These are phyloP conservation scores for Ganoderma resinaceum DNA, from an alignment of 1,284 basidiomycete species.

Conservation along the genomic window DNA sequence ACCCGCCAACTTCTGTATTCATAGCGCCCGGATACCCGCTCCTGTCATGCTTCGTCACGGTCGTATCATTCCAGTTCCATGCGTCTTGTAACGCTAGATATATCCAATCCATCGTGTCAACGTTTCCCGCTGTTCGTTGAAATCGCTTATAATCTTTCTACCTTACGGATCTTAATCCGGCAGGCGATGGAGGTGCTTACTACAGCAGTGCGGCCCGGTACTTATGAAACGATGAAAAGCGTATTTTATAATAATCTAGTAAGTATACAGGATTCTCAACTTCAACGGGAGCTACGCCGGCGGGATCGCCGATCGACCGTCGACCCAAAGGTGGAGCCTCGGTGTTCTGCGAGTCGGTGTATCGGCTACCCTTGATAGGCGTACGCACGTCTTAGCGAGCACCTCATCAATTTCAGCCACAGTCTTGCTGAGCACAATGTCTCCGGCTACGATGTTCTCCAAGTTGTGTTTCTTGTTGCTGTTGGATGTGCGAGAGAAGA, in stretches of 20 bases:
- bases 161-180: not conserved
- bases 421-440: constrained; percentile 49
- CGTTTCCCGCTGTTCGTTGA: not conserved
- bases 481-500: not conserved
- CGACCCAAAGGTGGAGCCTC: constrained; percentile 5
- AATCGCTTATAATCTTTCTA: not conserved
- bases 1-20: not conserved
- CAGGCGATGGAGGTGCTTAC: no score
- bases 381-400: constrained; percentile 34
- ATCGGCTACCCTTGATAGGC: constrained; percentile 42
- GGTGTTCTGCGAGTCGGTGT: constrained; percentile 32
- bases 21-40: not conserved
- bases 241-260: not conserved
- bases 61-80: not conserved
- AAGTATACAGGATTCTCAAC: not conserved
- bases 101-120: not conserved
- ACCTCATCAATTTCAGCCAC: constrained; percentile 46
- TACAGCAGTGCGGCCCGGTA: not conserved
- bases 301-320: not conserved
- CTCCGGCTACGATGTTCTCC: constrained; percentile 53
- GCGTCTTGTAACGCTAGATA: not conserved
- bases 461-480: constrained; percentile 46
- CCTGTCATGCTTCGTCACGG: not conserved
- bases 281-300: not conserved
- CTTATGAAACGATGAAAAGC: not conserved